These are phyloP conservation scores for Rubroboletus pulcherrimus DNA, from an alignment of 768 basidiomycete genomes.

Conservation along the genomic window DNA sequence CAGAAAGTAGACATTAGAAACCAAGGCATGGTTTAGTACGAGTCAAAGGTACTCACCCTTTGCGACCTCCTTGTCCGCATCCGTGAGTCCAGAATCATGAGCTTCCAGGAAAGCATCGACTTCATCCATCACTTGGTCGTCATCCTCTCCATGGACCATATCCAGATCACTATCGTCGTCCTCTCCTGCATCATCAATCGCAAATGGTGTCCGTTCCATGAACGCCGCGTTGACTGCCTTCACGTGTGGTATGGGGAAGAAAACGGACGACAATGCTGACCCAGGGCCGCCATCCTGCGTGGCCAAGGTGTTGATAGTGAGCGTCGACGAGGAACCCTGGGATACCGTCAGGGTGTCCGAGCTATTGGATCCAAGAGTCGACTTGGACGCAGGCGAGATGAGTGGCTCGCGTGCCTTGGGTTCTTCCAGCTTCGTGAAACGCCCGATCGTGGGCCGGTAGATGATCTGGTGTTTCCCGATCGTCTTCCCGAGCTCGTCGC, in stretches of 20 bases:
- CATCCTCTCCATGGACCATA: slow-evolving; percentile 53
- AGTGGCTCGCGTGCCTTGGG: slow-evolving; percentile 86
- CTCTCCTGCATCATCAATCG: slow-evolving; percentile 86
- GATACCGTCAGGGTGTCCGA: slow-evolving; percentile 26
- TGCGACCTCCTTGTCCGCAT: slow-evolving; percentile 73
- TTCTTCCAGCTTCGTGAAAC: slow-evolving; percentile 80
- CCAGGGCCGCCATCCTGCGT: slow-evolving; percentile 21
- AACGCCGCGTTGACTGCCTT: slow-evolving; percentile 76
- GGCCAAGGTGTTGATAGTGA: slow-evolving; percentile 43
- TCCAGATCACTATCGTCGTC: slow-evolving; percentile 60
- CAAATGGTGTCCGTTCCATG: slow-evolving; percentile 91
- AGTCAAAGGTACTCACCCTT: slow-evolving; percentile 49
- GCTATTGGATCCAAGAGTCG: slow-evolving; percentile 42
- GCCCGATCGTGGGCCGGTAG: slow-evolving; percentile 80
- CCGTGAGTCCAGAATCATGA: slow-evolving; percentile 80
- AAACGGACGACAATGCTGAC: slow-evolving; percentile 26
- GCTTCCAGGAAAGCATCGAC: slow-evolving; percentile 95
- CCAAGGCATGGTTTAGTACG: background rate
- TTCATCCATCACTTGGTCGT: slow-evolving; percentile 87
- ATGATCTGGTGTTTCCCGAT: slow-evolving; percentile 90
- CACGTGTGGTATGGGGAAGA: slow-evolving; percentile 62
- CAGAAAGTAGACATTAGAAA: background rate
- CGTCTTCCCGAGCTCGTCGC: slow-evolving; percentile 91
- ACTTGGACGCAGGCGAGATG: slow-evolving; percentile 62
- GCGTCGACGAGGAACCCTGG: slow-evolving; percentile 43